Evolutionary conservation across 768 basidiomycete species (phyloP).

Genomic region (Cantharellus anzutake): DNA sequence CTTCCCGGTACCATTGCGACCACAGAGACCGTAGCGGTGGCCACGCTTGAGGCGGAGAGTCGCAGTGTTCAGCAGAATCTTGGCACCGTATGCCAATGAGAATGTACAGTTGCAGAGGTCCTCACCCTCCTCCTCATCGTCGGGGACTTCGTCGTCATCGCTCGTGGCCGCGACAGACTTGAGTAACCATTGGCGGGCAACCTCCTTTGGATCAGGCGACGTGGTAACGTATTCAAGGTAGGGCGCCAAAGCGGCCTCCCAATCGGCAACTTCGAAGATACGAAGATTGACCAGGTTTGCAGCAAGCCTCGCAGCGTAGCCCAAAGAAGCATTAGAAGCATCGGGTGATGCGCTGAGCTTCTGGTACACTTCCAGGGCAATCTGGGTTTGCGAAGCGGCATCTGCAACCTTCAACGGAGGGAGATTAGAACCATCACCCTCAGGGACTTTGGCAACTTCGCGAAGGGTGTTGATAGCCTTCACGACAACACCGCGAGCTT

Average conservation of each 20-base stretch:
- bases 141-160: slow-evolving; percentile 45
- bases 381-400: slow-evolving; percentile 39
- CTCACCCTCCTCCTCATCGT: slow-evolving; percentile 96
- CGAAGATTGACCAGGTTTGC: slow-evolving; percentile 75
- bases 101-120: slow-evolving; percentile 98
- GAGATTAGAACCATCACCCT: slow-evolving; percentile 77
- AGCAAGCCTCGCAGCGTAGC: slow-evolving; percentile 59
- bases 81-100: slow-evolving; percentile 96
- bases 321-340: slow-evolving; percentile 27
- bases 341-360: slow-evolving; percentile 45
- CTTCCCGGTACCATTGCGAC: slow-evolving; percentile 97
- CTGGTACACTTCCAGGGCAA: slow-evolving; percentile 66
- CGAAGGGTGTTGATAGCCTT: slow-evolving; percentile 92
- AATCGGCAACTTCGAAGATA: slow-evolving; percentile 79
- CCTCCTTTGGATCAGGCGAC: slow-evolving; percentile 42
- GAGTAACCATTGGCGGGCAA: slow-evolving; percentile 75
- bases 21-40: slow-evolving; percentile 95
- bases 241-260: slow-evolving; percentile 56
- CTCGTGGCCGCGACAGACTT: slow-evolving; percentile 65
- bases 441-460: slow-evolving; percentile 80
- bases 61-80: slow-evolving; percentile 93
- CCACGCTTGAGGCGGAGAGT: slow-evolving; percentile 95
- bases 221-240: slow-evolving; percentile 51
- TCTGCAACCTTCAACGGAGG: slow-evolving; percentile 70
- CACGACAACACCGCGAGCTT: slow-evolving; percentile 83